These are phyloP conservation scores for Evernia prunastri DNA, from an alignment of 495 filamentous ascomycete species.

Conservation along the genomic window DNA sequence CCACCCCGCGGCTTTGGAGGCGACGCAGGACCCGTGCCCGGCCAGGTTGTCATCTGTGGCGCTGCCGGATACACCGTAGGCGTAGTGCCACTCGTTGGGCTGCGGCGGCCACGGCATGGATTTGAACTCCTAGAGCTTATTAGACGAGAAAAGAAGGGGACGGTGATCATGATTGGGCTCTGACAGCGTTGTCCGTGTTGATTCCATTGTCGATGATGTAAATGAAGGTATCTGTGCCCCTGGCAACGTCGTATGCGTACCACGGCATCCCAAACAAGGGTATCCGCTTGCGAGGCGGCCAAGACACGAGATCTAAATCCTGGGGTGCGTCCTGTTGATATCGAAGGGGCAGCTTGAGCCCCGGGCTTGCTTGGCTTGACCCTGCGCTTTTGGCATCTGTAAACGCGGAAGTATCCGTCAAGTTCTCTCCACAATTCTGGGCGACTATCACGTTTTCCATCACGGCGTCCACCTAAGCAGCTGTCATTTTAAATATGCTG, in stretches of 20 bases:
- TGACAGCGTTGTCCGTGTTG: neutral
- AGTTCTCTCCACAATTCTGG: neutral
- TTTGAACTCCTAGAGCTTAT: slow-evolving; percentile 3
- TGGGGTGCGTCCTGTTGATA: neutral
- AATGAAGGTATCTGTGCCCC: neutral
- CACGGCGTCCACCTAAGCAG: neutral
- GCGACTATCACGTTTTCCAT: neutral
- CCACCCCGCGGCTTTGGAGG: slow-evolving; percentile 11
- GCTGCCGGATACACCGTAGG: neutral
- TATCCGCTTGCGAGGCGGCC: neutral
- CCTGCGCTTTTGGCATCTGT: neutral
- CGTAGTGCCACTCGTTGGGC: neutral
- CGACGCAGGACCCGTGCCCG: slow-evolving; percentile 1
- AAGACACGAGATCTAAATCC: slow-evolving; percentile 7
- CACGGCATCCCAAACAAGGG: neutral
- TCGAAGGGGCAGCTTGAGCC: neutral
- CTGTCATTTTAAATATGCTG: neutral
- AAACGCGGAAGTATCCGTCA: neutral
- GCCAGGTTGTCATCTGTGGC: slow-evolving; percentile 5
- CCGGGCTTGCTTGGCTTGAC: neutral
- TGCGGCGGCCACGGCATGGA: slow-evolving; percentile 1
- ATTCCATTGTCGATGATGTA: slow-evolving; percentile 8
- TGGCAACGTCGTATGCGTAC: neutral
- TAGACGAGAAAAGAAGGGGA: neutral
- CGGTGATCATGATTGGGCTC: neutral